Evolutionary conservation across 164 flowering plant species (phyloP), one percentile per base, ranked within the genome.

Genomic region (Sedum album): DNA sequence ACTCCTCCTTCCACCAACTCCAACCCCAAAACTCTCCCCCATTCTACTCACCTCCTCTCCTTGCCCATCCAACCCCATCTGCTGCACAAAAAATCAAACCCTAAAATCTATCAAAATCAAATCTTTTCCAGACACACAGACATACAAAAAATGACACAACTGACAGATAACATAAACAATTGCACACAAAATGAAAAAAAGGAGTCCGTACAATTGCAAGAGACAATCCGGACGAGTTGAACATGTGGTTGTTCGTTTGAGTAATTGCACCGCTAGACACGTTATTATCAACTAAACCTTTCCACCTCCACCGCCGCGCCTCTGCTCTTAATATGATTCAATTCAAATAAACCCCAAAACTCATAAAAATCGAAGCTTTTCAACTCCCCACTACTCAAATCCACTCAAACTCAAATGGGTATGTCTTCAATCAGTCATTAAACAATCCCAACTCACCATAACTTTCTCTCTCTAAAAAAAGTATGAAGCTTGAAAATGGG

Each of bases 211-310:
- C 98, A 68, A 94, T 90, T 25, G 96, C 95, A 2, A 94, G 97
- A 69, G 98, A 94, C 74, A 94, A 91, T 64, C 97, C 97, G 6
- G 98, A 89, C 69, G 98, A 83, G 79, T 39, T 81, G 85, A 89
- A 89, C 85, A 89, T 87, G 76, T 87, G 77, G 73, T 89, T 93
- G 53, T 85, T 31, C 51, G 33, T 28, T 33, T 11, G 31, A 57
- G 62, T 57, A 11, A 57, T 57, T 57, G 62, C 62, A 51, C 57
- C 57, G 69, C 86, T 66, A 60, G 91, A 78, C 93, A 87, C 85
- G 36, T 13, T 61, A 28, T 6, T 4, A 18, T 60, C 69, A 71
- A 41, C 77, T 84, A 68, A 83, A 79, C n/a, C n/a, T n/a, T n/a
- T n/a, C n/a, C n/a, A 41, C 80, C 86, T 60, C 79, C 81, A 35